Base-by-base conservation (phyloP, 768 basidiomycete genomes). In the Tremella fuciformis region DNA sequence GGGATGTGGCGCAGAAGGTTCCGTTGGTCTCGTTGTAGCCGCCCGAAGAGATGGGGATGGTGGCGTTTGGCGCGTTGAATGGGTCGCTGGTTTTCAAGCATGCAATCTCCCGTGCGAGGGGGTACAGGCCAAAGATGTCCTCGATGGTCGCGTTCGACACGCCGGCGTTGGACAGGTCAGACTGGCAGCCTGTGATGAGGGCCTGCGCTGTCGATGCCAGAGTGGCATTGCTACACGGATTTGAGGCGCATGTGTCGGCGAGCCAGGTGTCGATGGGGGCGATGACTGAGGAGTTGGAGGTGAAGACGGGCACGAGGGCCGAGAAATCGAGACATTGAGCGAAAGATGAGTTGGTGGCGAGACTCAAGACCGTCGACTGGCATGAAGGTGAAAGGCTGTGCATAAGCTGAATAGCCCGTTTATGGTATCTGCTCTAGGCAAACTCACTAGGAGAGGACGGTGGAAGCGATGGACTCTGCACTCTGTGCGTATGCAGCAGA, bases 1-100 rank as follows among this genome's bases (percentile, higher is more conserved):
- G 40, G 2, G 73, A 67, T 54, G 64, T 67, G 38, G 65, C 63
- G 61, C 76, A 77, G 65, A 73, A 71, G 18, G 71, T 74, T 44
- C 68, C 68, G 69, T 73, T 73, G 54, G 67, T 70, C 19, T 65
- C 42, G 55, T 69, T 69, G 69, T 66, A 68, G 6, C 22, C 22
- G 42, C 22, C n/a, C 4, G 42, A 46, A 46, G 42, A 46, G n/a
- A 22, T 18, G 50, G 62, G 53, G 24, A 60, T 53, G 21, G 70
- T 57, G 13, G 64, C 57, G 21, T 63, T 55, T 50, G 53, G 54
- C 48, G 19, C 39, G 47, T 53, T 57, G 58, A 41, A 49, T 4
- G 60, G 60, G 37, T 59, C 16, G 47, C 34, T 54, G 19, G 70
- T 71, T 41, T 70, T 71, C 62, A 75, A 56, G 50, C 76, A 77